Percentiles rank a stretch among this genome's conserved stretches.
Conservation (phyloP, 192 early-diverging fungal species). For the Umbelopsis sp. region DNA sequence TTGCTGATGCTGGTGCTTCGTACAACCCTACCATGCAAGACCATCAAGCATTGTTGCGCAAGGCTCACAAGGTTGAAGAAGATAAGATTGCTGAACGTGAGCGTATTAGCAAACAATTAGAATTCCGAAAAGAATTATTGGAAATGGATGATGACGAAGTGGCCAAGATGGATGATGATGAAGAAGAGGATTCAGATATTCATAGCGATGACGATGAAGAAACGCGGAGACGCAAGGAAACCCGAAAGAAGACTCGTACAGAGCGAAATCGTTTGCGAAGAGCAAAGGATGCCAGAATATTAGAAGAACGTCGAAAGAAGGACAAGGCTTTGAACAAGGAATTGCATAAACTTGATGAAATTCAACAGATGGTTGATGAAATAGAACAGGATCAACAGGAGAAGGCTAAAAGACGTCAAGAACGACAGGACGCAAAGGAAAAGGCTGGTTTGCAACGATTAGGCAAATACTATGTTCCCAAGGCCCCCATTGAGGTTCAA, state of each 20-base stretch:
- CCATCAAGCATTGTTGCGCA: constrained; percentile 68
- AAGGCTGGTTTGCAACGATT: constrained; percentile 31
- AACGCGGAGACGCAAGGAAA: constrained; percentile 25
- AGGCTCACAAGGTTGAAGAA: constrained; percentile 63
- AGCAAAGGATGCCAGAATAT: constrained; percentile 33
- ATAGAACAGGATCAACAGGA: constrained; percentile 33
- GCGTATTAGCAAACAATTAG: constrained; percentile 43
- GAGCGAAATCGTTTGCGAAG: constrained; percentile 59
- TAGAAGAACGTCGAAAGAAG: constrained; percentile 40
- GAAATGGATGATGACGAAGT: constrained; percentile 32
- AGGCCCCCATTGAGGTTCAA: constrained; percentile 42
- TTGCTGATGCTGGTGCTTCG: constrained; percentile 84
- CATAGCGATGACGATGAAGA: constrained; percentile 25
- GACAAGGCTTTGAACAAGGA: constrained; percentile 50
- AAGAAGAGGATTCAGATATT: constrained; percentile 34
- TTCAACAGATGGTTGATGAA: constrained; percentile 43
- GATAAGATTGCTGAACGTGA: constrained; percentile 38
- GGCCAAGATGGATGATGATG: constrained; percentile 31
- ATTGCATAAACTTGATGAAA: constrained; percentile 45
- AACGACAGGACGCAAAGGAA: constrained; percentile 43
- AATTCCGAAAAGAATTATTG: constrained; percentile 41
- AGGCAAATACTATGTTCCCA: constrained; percentile 29
- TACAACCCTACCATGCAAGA: constrained; percentile 86
- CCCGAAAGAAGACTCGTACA: constrained; percentile 54
- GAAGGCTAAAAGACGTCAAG: constrained; percentile 38